These are phyloP conservation scores for Pyrenula massariospora DNA, from an alignment of 495 filamentous ascomycete species.

Conservation along the genomic window DNA sequence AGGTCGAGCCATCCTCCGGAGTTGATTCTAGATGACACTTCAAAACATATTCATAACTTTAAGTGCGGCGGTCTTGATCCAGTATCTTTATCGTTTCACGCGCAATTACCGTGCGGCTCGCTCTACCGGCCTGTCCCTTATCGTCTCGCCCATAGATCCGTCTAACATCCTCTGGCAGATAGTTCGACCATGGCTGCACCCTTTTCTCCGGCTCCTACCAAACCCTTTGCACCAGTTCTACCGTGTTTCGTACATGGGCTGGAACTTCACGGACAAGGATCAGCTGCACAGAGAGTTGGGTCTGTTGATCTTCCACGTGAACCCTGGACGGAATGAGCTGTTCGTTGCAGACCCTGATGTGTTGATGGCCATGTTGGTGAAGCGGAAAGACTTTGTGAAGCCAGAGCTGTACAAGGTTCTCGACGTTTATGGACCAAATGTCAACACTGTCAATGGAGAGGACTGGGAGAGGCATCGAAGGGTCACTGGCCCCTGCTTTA, in stretches of 20 bases:
- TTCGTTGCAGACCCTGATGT: conserved; percentile 28
- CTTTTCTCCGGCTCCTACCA: not conserved
- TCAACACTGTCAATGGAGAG: conserved; percentile 24
- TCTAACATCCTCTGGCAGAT: conserved; percentile 1
- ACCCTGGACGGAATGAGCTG: conserved; percentile 25
- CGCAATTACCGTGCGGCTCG: conserved; percentile 6
- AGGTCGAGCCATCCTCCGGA: no score
- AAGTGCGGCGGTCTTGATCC: not conserved
- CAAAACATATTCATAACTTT: not conserved
- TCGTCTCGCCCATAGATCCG: conserved; percentile 6
- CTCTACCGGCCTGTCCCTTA: conserved; percentile 5
- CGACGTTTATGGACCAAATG: conserved; percentile 33
- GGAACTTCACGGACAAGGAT: conserved; percentile 21
- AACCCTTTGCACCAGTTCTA: not conserved
- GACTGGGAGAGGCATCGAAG: conserved; percentile 38
- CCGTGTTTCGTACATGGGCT: not conserved
- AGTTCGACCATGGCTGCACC: not conserved
- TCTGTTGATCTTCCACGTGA: conserved; percentile 27
- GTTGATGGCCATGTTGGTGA: conserved; percentile 20
- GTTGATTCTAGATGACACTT: no score
- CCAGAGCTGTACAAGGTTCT: conserved; percentile 22
- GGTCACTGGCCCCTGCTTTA: conserved; percentile 27
- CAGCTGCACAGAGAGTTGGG: conserved; percentile 27
- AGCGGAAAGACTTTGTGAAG: conserved; percentile 29
- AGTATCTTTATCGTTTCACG: not conserved